A percentile compares a stretch with the other conserved stretches of the same genome.
These are phyloP conservation scores for Biscogniauxia sp. DNA, from an alignment of 2,329 filamentous ascomycete species.

Conservation along the genomic window DNA sequence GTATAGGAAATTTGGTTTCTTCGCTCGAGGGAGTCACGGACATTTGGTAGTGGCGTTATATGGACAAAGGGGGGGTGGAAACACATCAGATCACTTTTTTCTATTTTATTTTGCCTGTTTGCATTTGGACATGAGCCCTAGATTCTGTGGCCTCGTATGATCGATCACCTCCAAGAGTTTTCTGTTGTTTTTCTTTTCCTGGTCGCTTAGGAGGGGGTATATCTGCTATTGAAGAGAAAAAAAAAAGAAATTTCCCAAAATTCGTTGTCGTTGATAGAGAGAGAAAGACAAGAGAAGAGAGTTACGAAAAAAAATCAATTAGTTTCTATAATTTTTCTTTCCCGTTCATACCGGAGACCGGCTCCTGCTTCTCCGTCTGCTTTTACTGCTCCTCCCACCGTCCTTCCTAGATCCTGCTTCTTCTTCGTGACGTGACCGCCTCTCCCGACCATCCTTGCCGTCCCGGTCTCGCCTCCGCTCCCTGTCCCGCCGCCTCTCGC, in stretches of 20 bases:
- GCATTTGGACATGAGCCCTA: constrained; percentile 13
- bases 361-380: constrained; percentile 40
- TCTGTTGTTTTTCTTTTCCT: too few species aligned
- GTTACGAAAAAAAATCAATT: constrained; percentile 3
- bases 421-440: constrained; percentile 9
- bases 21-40: constrained; percentile 3
- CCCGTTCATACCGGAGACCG: constrained; percentile 41
- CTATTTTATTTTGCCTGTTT: not conserved
- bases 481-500: constrained; percentile 21
- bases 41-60: constrained; percentile 9
- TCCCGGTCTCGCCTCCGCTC: constrained; percentile 20
- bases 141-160: too few species aligned
- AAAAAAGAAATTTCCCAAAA: too few species aligned
- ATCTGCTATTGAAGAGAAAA: constrained; percentile 3
- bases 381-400: constrained; percentile 25
- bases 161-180: too few species aligned
- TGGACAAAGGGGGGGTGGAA: constrained; percentile 3
- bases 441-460: constrained; percentile 23
- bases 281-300: too few species aligned
- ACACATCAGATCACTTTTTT: constrained; percentile 5
- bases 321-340: constrained; percentile 17
- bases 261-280: too few species aligned
- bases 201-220: constrained; percentile 11
- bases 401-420: constrained; percentile 15
- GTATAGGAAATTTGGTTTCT: constrained; percentile 11